Conservation (phyloP, 1,284 basidiomycete species). For the Ceratobasidium sp. region DNA sequence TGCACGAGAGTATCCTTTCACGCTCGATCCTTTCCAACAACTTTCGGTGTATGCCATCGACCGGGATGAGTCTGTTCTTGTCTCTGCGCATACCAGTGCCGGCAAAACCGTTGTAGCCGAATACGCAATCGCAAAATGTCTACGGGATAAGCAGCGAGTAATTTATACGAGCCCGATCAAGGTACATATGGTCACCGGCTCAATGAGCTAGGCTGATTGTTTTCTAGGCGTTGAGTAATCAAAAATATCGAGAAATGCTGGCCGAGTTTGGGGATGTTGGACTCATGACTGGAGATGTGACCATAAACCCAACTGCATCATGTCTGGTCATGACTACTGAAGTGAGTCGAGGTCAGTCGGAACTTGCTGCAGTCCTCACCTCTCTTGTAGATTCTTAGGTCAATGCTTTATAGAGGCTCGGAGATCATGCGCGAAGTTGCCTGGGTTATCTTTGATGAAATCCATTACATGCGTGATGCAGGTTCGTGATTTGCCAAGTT, state of each 20-base stretch:
- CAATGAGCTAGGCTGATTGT: conserved; percentile 9
- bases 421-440: conserved; percentile 99
- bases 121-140: conserved; percentile 97
- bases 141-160: conserved; percentile 91
- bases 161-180: conserved; percentile 99
- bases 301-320: conserved; percentile 95
- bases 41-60: conserved; percentile 96
- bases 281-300: conserved; percentile 99
- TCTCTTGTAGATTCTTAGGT: conserved; percentile 83
- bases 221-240: conserved; percentile 89
- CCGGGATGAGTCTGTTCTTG: conserved; percentile 95
- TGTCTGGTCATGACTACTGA: conserved; percentile 99
- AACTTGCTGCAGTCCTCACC: background rate
- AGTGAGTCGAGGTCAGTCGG: conserved; percentile 57
- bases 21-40: conserved; percentile 96
- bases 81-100: conserved; percentile 98
- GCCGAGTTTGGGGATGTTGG: conserved; percentile 98
- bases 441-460: conserved; percentile 99
- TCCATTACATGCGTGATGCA: conserved; percentile 99
- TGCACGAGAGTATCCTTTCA: conserved; percentile 93
- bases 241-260: conserved; percentile 98
- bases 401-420: conserved; percentile 98
- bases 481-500: conserved; percentile 47
- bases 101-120: conserved; percentile 99
- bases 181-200: conserved; percentile 59